phyloP scores from a whole-genome alignment of 768 basidiomycete genomes.

The Hericium rajendrae region DNA sequence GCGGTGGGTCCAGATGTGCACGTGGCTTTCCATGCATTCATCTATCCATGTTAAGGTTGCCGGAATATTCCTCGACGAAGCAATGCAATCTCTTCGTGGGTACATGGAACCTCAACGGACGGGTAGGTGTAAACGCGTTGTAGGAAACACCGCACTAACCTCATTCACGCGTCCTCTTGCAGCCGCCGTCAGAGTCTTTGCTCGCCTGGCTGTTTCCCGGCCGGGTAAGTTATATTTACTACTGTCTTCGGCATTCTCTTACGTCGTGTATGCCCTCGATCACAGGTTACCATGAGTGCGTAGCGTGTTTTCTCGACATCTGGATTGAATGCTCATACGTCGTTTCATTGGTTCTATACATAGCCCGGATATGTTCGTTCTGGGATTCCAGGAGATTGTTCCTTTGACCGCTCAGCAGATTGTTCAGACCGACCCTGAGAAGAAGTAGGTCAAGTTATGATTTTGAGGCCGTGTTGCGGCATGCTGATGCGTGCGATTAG shows the following conservation, averaged over 20 bases:
- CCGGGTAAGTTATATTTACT: conserved; percentile 41
- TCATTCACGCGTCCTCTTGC: conserved; percentile 17
- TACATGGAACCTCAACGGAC: conserved; percentile 94
- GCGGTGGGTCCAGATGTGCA: conserved; percentile 34
- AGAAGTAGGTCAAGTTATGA: conserved; percentile 42
- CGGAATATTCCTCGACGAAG: conserved; percentile 77
- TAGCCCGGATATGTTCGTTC: conserved; percentile 82
- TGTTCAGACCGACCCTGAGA: conserved; percentile 90
- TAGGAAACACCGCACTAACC: no score
- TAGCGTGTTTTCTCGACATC: neutral
- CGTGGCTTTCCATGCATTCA: neutral
- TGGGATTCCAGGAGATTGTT: conserved; percentile 97
- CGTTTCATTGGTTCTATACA: no score
- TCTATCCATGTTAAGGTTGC: conserved; percentile 34
- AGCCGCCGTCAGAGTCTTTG: conserved; percentile 76
- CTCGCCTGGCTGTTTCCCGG: conserved; percentile 82
- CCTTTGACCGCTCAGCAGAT: conserved; percentile 97
- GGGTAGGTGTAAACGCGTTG: conserved; percentile 35
- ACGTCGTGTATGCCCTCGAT: neutral
- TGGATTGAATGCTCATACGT: no score
- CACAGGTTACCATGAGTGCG: conserved; percentile 40
- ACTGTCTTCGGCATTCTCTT: neutral
- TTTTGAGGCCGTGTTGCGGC: neutral
- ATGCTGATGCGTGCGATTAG: conserved; percentile 28
- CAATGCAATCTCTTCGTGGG: conserved; percentile 74